These are phyloP conservation scores for Paramecium pentaurelia DNA, from an alignment of 73 alveolate species.

Conservation along the genomic window DNA sequence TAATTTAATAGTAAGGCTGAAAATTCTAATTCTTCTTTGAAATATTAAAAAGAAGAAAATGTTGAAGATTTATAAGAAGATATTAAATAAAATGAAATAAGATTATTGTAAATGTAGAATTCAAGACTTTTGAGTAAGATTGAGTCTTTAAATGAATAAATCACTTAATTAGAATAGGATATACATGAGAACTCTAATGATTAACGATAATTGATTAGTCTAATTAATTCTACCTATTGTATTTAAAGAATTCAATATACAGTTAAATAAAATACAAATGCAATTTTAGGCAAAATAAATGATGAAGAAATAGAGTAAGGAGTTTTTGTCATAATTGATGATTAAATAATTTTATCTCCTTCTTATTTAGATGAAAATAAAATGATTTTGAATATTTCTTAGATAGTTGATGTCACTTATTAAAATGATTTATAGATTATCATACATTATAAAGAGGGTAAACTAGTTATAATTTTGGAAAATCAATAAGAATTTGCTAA, in stretches of 20 bases:
- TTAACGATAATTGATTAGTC: neutral
- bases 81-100: neutral
- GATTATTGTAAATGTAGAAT: neutral
- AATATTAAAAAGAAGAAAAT: neutral
- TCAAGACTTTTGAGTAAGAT: neutral
- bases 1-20: neutral
- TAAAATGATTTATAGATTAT: neutral
- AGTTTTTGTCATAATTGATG: neutral
- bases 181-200: neutral
- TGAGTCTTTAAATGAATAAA: slow-evolving; percentile 1
- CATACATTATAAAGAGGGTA: neutral
- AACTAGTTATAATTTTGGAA: neutral
- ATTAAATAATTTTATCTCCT: neutral
- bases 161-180: neutral
- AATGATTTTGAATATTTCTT: neutral
- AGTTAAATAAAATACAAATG: neutral
- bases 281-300: neutral
- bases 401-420: neutral
- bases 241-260: neutral
- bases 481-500: neutral
- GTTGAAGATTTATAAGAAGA: neutral
- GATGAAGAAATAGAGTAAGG: neutral
- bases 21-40: neutral
- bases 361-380: neutral
- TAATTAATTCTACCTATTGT: slow-evolving; percentile 26